Percentiles rank a stretch among this genome's conserved stretches.
These are phyloP conservation scores for Colletotrichum orbiculare DNA, from an alignment of 2,329 filamentous ascomycete genomes.

Conservation along the genomic window DNA sequence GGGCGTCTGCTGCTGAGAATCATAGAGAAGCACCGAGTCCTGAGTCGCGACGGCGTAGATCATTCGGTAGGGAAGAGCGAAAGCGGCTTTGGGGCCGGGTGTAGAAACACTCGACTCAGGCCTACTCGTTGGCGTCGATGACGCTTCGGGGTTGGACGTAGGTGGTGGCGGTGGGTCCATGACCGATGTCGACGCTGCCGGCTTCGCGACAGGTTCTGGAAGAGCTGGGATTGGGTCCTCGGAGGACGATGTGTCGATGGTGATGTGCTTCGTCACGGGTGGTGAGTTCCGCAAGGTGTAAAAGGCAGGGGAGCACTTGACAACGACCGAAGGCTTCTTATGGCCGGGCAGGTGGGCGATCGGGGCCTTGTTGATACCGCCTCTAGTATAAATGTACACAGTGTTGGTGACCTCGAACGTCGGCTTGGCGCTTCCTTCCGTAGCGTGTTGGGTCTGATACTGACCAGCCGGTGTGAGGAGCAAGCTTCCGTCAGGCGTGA, in stretches of 20 bases:
- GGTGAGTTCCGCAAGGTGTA: slow-evolving; percentile 81
- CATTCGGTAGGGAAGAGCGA: slow-evolving; percentile 90
- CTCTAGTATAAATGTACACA: slow-evolving; percentile 97
- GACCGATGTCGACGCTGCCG: slow-evolving; percentile 66
- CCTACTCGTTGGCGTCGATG: slow-evolving; percentile 51
- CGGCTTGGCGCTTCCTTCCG: slow-evolving; percentile 74
- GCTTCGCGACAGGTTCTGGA: slow-evolving; percentile 81
- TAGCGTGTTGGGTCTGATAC: slow-evolving; percentile 83
- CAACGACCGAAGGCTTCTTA: slow-evolving; percentile 97
- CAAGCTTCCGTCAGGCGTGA: slow-evolving; percentile 93
- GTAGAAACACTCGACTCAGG: slow-evolving; percentile 60
- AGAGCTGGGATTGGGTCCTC: slow-evolving; percentile 87
- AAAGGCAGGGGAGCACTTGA: slow-evolving; percentile 90
- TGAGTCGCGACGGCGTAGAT: slow-evolving; percentile 97
- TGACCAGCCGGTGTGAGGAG: slow-evolving; percentile 95
- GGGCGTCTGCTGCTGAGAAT: slow-evolving; percentile 95
- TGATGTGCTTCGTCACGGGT: slow-evolving; percentile 85
- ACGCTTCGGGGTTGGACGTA: slow-evolving; percentile 54
- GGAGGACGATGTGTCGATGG: slow-evolving; percentile 89
- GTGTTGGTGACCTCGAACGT: slow-evolving; percentile 93
- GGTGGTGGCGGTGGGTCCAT: slow-evolving; percentile 87
- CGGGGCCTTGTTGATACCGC: slow-evolving; percentile 95
- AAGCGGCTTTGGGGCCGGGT: slow-evolving; percentile 75
- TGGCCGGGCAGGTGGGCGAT: slow-evolving; percentile 95
- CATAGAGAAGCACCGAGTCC: slow-evolving; percentile 93